Evolutionary conservation across 805 yeast species (phyloP), one percentile per base, ranked within the genome.

Genomic region (Kuraishia piskuri): DNA sequence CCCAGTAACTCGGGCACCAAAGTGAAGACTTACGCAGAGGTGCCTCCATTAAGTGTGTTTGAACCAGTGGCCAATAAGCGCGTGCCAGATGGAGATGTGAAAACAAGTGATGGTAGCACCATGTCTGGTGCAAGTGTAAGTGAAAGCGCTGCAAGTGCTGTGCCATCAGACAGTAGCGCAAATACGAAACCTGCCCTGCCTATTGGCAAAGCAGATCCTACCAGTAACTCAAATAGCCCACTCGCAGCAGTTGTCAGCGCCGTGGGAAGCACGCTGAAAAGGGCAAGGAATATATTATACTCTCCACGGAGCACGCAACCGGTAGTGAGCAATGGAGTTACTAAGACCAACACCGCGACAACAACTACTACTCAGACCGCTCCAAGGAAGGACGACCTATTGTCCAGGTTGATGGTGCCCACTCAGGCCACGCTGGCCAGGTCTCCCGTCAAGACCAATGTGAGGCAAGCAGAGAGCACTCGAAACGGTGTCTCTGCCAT

Each of bases 401-500:
- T 26, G 14, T 26, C 44, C 23, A 8, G 48, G 22, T 23, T 50
- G 3, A 50, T 44, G 52, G 44, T 21, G 31, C 52, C 52, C 6
- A 50, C 52, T 6, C 36, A 50, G 14, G 52, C 52, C 22, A 40
- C 48, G 14, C 48, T 44, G 7, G 52, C 52, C 17, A 37, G 52
- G 46, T 36, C 50, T 25, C 44, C 50, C 9, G 50, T 25, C 19
- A 47, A n/a, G 14, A 8, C 19, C 10, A 10, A 44, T 8, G 9
- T 44, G 9, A 24, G 10, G 19, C n/a, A 46, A 46, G 62, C 60
- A 40, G 60, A 59, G 3, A 70, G 65, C 55, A 61, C 68, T 1
- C 68, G 73, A 0, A 62, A 68, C 8, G 31, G 64, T 23, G 70
- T 68, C 44, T 63, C 66, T 54, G 70, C 71, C 1, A 63, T 66